Conservation (phyloP, 1,284 basidiomycete genomes). For the Apiotrichum mycotoxinovorans region DNA sequence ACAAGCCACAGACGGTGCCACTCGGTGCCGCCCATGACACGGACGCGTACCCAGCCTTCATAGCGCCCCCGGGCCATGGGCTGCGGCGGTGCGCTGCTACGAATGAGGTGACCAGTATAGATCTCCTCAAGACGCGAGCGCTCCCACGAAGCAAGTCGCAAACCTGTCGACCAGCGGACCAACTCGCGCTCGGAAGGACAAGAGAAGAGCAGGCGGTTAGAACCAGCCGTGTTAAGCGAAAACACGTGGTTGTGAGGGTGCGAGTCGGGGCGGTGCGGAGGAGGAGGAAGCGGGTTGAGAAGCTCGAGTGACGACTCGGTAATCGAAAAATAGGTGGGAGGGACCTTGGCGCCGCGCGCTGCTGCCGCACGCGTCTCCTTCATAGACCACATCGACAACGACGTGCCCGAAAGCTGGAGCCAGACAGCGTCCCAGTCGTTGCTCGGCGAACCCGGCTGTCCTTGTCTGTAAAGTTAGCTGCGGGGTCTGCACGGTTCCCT, state of each 20-base stretch:
- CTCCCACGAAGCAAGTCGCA: conserved; percentile 91
- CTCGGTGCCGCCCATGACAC: conserved; percentile 89
- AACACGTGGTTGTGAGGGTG: conserved; percentile 66
- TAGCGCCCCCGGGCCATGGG: conserved; percentile 64
- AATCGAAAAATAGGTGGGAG: conserved; percentile 47
- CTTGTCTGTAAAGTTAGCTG: conserved; percentile 61
- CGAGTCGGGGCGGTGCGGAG: conserved; percentile 51
- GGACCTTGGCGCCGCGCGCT: conserved; percentile 46
- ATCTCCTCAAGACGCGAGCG: conserved; percentile 93
- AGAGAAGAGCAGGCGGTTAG: conserved; percentile 84
- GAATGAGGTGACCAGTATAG: conserved; percentile 84
- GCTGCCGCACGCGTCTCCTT: conserved; percentile 49
- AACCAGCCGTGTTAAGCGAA: conserved; percentile 90
- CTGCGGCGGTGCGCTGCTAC: conserved; percentile 53
- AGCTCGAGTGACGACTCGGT: conserved; percentile 54
- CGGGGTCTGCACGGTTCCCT: conserved; percentile 2
- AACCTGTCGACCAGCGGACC: conserved; percentile 84
- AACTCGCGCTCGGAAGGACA: conserved; percentile 69
- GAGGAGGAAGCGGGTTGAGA: conserved; percentile 54
- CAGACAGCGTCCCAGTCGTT: conserved; percentile 91
- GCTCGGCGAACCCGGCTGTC: conserved; percentile 71
- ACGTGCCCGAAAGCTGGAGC: conserved; percentile 90
- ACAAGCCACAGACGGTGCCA: conserved; percentile 93
- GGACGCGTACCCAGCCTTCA: conserved; percentile 89
- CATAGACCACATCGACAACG: conserved; percentile 60